phyloP scores from a whole-genome alignment of 306 rosid genomes.

The Hippophae tibetana region DNA sequence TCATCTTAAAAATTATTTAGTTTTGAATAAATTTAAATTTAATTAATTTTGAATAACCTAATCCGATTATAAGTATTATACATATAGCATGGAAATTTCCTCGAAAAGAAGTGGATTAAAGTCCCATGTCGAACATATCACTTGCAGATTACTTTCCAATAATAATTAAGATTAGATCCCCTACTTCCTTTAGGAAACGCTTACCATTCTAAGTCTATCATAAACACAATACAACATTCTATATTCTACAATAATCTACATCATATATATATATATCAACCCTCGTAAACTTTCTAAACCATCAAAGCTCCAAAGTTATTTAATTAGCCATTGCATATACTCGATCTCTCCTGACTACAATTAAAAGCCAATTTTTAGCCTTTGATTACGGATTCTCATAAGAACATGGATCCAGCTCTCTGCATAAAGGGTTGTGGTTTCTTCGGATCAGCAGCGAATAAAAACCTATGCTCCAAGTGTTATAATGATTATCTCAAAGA shows the following conservation, averaged over 20 bases:
- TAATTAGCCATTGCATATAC: neutral
- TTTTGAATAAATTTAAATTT: too few relatives aligned
- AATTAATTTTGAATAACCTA: too few relatives aligned
- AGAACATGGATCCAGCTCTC: constrained; percentile 9
- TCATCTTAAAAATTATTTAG: too few relatives aligned
- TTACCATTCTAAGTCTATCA: neutral
- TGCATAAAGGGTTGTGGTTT: constrained; percentile 41
- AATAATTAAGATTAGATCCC: neutral
- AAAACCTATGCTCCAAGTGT: too few relatives aligned
- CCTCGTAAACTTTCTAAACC: neutral
- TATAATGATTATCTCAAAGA: too few relatives aligned
- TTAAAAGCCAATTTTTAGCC: neutral
- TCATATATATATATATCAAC: neutral
- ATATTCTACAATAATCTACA: too few relatives aligned
- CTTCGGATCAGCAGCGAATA: constrained; percentile 8
- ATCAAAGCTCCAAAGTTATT: neutral
- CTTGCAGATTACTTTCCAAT: too few relatives aligned
- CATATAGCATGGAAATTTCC: too few relatives aligned
- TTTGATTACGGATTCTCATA: too few relatives aligned
- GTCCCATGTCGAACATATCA: too few relatives aligned
- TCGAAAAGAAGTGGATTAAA: too few relatives aligned
- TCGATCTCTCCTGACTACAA: neutral
- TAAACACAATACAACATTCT: neutral
- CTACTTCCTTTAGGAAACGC: constrained; percentile 23
- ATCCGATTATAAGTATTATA: too few relatives aligned